Conservation (phyloP, 176 grass and related monocot genomes). For the Cenchrus fungigraminus region DNA sequence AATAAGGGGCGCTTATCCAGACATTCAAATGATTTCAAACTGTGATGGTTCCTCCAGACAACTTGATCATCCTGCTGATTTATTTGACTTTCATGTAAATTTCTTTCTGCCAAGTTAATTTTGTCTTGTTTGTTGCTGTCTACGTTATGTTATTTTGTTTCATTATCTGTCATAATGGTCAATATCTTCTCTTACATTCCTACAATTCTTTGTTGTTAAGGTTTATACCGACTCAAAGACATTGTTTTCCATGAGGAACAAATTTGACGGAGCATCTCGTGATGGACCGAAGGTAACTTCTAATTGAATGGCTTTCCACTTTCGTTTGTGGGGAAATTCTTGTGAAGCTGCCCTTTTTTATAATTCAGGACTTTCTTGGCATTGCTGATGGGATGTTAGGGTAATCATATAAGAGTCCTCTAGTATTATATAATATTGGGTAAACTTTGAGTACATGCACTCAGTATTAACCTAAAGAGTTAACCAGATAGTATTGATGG, state of each 20-base stretch:
- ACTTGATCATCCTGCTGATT: conserved; percentile 94
- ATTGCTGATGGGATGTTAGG: neutral
- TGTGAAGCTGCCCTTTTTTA: neutral
- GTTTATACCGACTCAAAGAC: conserved; percentile 77
- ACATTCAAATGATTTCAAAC: conserved; percentile 90
- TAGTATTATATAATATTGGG: neutral
- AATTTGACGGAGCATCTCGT: conserved; percentile 67
- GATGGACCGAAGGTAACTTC: conserved; percentile 78
- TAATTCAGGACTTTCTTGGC: neutral
- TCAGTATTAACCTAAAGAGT: neutral
- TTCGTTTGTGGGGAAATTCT: neutral
- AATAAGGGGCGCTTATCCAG: conserved; percentile 79
- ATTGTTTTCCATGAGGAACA: conserved; percentile 67
- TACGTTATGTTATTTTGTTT: conserved; percentile 1
- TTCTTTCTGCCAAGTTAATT: conserved; percentile 24
- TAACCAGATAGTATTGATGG: neutral
- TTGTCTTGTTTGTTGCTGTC: neutral
- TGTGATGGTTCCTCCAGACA: conserved; percentile 69
- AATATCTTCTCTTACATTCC: neutral
- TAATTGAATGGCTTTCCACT: neutral
- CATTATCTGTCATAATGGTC: neutral
- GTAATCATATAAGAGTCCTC: neutral
- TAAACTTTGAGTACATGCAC: neutral
- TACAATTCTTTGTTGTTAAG: conserved; percentile 31
- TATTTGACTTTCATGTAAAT: conserved; percentile 91